Evolutionary conservation across 1,139 yeast genomes (phyloP).

Genomic region (Barnettozyma hawaiiensis): DNA sequence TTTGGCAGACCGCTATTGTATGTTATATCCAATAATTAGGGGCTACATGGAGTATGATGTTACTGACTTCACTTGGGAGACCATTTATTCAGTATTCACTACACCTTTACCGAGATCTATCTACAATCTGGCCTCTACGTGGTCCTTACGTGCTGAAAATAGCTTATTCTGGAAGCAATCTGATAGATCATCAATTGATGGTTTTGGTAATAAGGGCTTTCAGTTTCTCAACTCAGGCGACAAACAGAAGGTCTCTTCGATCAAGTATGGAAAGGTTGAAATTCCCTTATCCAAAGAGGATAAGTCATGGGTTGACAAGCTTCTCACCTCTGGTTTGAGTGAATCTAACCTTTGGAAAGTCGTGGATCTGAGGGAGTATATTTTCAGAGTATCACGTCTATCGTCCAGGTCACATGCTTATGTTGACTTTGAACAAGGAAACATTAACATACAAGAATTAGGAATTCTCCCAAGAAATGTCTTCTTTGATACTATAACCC

Average conservation of each 20-base stretch:
- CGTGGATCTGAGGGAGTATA: slow-evolving; percentile 60
- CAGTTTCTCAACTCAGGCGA: slow-evolving; percentile 33
- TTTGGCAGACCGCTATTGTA: slow-evolving; percentile 76
- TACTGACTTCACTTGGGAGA: slow-evolving; percentile 57
- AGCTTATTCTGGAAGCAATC: slow-evolving; percentile 75
- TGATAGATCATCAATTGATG: slow-evolving; percentile 33
- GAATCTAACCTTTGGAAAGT: slow-evolving; percentile 82
- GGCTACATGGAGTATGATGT: slow-evolving; percentile 76
- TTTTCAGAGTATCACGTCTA: slow-evolving; percentile 48
- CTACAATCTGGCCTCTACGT: slow-evolving; percentile 57
- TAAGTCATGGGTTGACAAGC: slow-evolving; percentile 63
- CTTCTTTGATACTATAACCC: slow-evolving; percentile 52
- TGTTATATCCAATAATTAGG: slow-evolving; percentile 75
- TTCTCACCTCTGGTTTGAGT: slow-evolving; percentile 64
- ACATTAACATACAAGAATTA: slow-evolving; percentile 28
- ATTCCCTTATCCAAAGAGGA: slow-evolving; percentile 51
- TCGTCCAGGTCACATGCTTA: slow-evolving; percentile 11
- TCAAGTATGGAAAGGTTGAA: slow-evolving; percentile 35
- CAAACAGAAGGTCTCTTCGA: slow-evolving; percentile 28
- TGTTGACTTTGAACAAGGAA: slow-evolving; percentile 12
- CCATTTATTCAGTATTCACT: slow-evolving; percentile 57
- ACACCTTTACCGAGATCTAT: slow-evolving; percentile 63
- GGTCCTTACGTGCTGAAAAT: slow-evolving; percentile 66
- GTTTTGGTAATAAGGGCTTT: slow-evolving; percentile 39
- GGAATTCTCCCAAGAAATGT: slow-evolving; percentile 55